A percentile compares a stretch with the other conserved stretches of the same genome.
Evolutionary conservation across 148 eudicot genomes (phyloP).

Genomic region (Chenopodium suecicum): DNA sequence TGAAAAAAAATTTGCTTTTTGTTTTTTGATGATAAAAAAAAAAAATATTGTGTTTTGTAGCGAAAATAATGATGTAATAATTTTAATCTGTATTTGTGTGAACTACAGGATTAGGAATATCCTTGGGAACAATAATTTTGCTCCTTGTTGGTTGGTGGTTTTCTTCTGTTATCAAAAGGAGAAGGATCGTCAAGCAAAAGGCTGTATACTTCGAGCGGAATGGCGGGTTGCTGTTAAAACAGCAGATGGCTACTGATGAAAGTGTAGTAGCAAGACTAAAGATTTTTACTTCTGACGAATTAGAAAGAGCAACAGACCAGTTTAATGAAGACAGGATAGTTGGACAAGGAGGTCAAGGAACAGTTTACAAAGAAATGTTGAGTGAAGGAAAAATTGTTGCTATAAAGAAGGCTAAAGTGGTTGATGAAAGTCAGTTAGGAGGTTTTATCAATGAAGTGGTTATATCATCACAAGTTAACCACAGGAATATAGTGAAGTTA

Average conservation of each 20-base stretch:
- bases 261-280: constrained; percentile 17
- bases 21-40: no score
- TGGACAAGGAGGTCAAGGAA: constrained; percentile 31
- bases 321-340: constrained; percentile 19
- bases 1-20: no score
- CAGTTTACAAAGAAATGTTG: constrained; percentile 29
- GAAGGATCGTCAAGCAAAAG: constrained; percentile 15
- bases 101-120: constrained; percentile 17
- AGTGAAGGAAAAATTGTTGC: constrained; percentile 26
- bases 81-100: not conserved
- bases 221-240: constrained; percentile 25
- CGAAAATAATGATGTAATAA: no score
- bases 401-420: constrained; percentile 16
- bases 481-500: constrained; percentile 29
- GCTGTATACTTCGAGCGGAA: constrained; percentile 25
- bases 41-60: no score
- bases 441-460: constrained; percentile 31
- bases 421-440: constrained; percentile 6
- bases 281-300: constrained; percentile 21
- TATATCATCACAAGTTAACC: constrained; percentile 25
- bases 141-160: constrained; percentile 18
- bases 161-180: not conserved
- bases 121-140: constrained; percentile 19
- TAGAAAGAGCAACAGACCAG: constrained; percentile 18
- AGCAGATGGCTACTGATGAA: constrained; percentile 22